Evolutionary conservation across 2,329 filamentous ascomycete species (phyloP).

Genomic region (Colletotrichum sp.): DNA sequence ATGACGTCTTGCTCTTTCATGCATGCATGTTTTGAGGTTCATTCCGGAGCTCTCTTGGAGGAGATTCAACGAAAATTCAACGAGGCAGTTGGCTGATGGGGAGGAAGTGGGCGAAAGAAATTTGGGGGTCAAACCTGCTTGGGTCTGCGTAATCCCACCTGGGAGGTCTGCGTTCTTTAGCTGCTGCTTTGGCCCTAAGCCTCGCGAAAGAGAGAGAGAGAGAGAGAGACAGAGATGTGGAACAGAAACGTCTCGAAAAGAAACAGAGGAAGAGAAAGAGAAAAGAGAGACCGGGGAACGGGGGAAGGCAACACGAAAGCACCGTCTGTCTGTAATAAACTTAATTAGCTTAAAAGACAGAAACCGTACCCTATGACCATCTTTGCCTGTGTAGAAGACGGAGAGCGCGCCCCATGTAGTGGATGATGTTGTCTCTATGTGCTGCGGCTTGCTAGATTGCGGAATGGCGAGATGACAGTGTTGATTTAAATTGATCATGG

Average conservation of each 20-base stretch:
- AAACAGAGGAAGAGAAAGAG: neutral
- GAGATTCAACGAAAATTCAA: neutral
- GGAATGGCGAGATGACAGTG: no score
- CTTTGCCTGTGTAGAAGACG: neutral
- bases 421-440: neutral
- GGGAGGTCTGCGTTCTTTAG: neutral
- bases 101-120: neutral
- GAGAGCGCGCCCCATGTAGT: neutral
- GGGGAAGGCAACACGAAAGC: neutral
- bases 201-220: no score
- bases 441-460: neutral
- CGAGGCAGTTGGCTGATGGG: neutral
- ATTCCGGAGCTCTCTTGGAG: neutral
- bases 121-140: neutral
- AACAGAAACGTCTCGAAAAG: neutral
- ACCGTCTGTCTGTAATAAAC: slow-evolving; percentile 3
- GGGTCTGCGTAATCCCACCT: neutral
- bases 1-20: neutral
- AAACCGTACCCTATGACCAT: neutral
- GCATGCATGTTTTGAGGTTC: neutral
- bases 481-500: neutral
- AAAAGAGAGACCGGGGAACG: neutral
- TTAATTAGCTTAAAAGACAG: slow-evolving; percentile 1
- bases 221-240: neutral
- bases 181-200: neutral